Conservation (phyloP, 768 basidiomycete genomes). For the Rhizopogon vinicolor region DNA sequence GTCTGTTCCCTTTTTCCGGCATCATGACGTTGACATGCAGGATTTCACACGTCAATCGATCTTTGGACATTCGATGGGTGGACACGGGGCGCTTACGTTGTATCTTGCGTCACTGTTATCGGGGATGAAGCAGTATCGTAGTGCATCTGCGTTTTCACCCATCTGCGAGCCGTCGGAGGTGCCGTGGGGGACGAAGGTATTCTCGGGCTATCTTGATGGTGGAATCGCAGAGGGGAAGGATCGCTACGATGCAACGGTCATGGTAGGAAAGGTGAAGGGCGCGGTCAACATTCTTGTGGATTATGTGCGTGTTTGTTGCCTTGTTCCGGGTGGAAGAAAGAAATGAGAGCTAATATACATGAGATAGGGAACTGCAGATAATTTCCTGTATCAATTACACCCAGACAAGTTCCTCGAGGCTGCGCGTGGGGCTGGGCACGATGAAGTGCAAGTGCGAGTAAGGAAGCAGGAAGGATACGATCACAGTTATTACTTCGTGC, state of each 20-base stretch:
- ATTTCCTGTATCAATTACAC: constrained; percentile 84
- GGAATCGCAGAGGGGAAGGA: constrained; percentile 71
- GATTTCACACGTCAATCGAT: constrained; percentile 83
- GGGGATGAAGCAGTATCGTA: constrained; percentile 66
- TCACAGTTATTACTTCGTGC: constrained; percentile 86
- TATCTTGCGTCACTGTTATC: constrained; percentile 66
- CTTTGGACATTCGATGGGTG: constrained; percentile 97
- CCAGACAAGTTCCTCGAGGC: constrained; percentile 86
- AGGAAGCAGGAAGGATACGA: constrained; percentile 82
- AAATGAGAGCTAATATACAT: background rate
- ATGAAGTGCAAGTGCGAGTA: constrained; percentile 72
- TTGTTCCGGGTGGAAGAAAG: background rate
- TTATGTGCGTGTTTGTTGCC: constrained; percentile 50
- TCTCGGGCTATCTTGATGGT: constrained; percentile 76
- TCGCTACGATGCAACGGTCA: constrained; percentile 80
- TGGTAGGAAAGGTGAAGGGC: constrained; percentile 59
- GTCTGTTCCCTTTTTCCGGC: background rate
- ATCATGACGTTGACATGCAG: constrained; percentile 32
- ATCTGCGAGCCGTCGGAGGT: constrained; percentile 82
- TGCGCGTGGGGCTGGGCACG: constrained; percentile 67
- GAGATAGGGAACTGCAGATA: constrained; percentile 68
- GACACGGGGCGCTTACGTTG: constrained; percentile 89
- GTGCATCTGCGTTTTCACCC: constrained; percentile 86
- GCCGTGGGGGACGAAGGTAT: constrained; percentile 93
- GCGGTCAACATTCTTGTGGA: constrained; percentile 82